Conservation (phyloP, 2,329 filamentous ascomycete genomes). For the Camillea tinctor region DNA sequence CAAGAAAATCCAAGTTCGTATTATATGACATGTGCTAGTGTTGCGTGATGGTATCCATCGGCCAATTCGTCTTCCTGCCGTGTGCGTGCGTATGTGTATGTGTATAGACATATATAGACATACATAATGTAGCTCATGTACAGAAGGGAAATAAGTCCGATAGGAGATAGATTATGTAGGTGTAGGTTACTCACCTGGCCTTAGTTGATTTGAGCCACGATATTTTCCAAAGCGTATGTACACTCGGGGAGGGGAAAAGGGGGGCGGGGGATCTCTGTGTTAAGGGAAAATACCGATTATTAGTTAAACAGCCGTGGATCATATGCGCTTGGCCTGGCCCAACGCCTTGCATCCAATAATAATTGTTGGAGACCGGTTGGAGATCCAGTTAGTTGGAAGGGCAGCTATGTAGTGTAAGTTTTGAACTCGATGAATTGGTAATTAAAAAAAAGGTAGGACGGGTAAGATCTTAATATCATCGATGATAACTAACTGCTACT, state of each 20-base stretch:
- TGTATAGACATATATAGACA: no score
- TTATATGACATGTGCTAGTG: not conserved
- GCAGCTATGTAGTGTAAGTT: no score
- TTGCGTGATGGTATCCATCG: not conserved
- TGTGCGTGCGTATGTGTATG: no score
- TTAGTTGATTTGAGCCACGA: not conserved
- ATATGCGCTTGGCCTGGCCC: not conserved
- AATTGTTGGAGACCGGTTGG: not conserved
- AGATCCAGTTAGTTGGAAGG: no score
- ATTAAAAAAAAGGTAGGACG: not conserved
- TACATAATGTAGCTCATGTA: not conserved
- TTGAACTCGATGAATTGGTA: no score
- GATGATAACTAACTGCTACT: not conserved
- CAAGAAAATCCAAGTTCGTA: not conserved
- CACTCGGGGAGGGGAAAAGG: not conserved
- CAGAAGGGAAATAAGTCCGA: not conserved
- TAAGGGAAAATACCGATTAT: not conserved
- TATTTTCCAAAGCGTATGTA: not conserved
- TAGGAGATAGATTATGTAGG: not conserved
- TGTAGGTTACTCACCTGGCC: not conserved
- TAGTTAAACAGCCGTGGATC: not conserved
- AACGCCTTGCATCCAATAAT: not conserved
- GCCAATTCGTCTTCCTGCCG: not conserved
- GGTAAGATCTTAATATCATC: not conserved
- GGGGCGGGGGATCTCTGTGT: no score